These are phyloP conservation scores for Penicillium sp. DNA, from an alignment of 2,329 filamentous ascomycete species.

Conservation along the genomic window DNA sequence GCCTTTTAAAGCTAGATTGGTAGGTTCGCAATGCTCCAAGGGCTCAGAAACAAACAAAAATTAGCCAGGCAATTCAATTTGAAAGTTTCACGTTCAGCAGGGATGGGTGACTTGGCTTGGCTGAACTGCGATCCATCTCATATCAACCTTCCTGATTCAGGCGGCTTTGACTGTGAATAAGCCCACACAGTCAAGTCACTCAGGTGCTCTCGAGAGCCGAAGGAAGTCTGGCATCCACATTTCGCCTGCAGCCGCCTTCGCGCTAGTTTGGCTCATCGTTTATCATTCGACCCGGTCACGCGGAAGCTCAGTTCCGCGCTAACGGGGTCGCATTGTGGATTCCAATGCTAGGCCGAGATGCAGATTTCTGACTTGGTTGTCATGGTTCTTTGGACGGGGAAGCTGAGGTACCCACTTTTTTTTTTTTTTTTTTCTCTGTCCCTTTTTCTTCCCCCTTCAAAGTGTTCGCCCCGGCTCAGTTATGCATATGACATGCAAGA, in stretches of 20 bases:
- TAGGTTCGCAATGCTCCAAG: background rate
- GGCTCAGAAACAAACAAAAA: background rate
- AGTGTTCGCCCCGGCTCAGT: background rate
- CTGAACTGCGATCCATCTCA: background rate
- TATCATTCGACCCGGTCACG: conserved; percentile 18
- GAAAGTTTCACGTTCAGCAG: background rate
- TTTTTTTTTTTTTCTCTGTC: background rate
- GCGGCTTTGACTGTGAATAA: background rate
- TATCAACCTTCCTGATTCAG: background rate
- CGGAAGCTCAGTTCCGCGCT: conserved; percentile 16
- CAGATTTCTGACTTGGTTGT: background rate
- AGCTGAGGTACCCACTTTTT: conserved; percentile 1
- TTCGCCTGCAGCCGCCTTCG: conserved; percentile 11
- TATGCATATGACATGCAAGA: background rate
- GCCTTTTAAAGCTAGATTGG: background rate
- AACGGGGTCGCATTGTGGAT: conserved; percentile 7
- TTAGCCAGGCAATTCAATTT: background rate
- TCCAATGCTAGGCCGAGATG: background rate
- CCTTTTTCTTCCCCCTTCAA: too few species aligned
- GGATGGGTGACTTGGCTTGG: background rate
- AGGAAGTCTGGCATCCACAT: conserved; percentile 19
- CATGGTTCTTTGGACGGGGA: conserved; percentile 1
- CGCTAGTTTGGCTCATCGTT: conserved; percentile 19
- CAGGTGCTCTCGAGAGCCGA: conserved; percentile 8
- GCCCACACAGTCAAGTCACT: background rate